Evolutionary conservation across 225 moss, liverwort and hornwort species (phyloP), one percentile per base, ranked within the genome.

Genomic region (Sphagnum contortum): DNA sequence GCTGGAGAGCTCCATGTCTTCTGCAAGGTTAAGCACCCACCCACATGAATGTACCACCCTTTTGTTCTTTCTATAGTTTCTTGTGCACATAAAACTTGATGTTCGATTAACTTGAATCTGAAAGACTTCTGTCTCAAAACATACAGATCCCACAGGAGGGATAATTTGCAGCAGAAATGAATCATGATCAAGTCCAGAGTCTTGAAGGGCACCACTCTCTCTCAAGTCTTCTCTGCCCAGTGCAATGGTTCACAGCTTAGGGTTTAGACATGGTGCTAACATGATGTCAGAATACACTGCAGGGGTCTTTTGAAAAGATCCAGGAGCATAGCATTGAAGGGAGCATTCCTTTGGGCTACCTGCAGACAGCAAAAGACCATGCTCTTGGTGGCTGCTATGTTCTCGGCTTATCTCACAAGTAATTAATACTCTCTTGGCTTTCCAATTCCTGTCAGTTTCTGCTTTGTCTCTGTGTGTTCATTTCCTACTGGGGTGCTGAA

Each of bases 271-370:
- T 29, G 29, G 29, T 29, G 29, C 29, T 29, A 29, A 29, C 0
- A 29, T 29, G 29, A 29, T 29, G 29, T 29, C 29, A 29, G 29
- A 29, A 29, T 29, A 29, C 29, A 45, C 45, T 62, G 70, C 78
- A 87, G 83, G 87, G 87, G 0, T 83, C 83, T 44, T 87, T 83
- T 66, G 87, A 87, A 70, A 87, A 66, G 64, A 81, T 87, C 64
- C 74, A 78, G 66, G 83, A 81, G 45, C 6, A 71, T 6, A 76
- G 83, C 72, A 64, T 45, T 48, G 12, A 53, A 57, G 74, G 62
- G 29, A 83, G 76, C 69, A 63, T 83, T 65, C 87, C 87, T 10
- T 45, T 4, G 44, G 70, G 74, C 60, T 87, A 81, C 63, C 66
- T 79, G 53, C 69, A 80, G 47, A 72, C 80, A 12, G 78, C 87